phyloP scores from a whole-genome alignment of 2,329 filamentous ascomycete species.

The Aspergillus floridensis region DNA sequence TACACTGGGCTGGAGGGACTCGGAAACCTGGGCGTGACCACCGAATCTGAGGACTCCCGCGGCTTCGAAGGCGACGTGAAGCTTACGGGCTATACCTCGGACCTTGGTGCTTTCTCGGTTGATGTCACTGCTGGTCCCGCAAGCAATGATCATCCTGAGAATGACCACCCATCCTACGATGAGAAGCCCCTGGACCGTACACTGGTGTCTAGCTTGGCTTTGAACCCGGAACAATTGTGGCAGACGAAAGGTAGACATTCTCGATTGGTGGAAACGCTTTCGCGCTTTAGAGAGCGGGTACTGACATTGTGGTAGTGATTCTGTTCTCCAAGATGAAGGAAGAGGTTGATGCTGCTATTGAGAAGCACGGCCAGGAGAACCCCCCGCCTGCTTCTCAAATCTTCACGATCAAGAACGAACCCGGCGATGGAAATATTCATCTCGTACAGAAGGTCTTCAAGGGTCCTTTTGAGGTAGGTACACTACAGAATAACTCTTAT shows the following conservation, averaged over 20 bases:
- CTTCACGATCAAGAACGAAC: slow-evolving; percentile 70
- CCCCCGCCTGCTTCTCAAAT: slow-evolving; percentile 80
- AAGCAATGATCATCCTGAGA: slow-evolving; percentile 57
- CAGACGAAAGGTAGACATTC: slow-evolving; percentile 65
- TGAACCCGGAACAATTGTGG: slow-evolving; percentile 72
- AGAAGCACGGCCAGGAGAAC: slow-evolving; percentile 61
- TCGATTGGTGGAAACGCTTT: background rate
- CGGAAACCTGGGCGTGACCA: slow-evolving; percentile 62
- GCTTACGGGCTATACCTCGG: slow-evolving; percentile 66
- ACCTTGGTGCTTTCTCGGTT: slow-evolving; percentile 77
- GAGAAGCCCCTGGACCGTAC: slow-evolving; percentile 73
- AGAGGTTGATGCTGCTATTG: slow-evolving; percentile 59
- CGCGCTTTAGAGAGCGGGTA: background rate
- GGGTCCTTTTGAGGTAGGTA: slow-evolving; percentile 70
- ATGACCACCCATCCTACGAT: slow-evolving; percentile 62
- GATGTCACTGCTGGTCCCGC: slow-evolving; percentile 69
- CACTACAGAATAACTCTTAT: slow-evolving; percentile 3
- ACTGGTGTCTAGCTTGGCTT: slow-evolving; percentile 67
- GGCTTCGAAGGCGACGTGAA: slow-evolving; percentile 63
- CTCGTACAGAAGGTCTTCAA: slow-evolving; percentile 89
- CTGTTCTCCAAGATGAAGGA: slow-evolving; percentile 63
- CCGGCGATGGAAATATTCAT: slow-evolving; percentile 70
- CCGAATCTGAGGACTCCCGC: slow-evolving; percentile 48
- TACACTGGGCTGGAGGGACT: slow-evolving; percentile 78
- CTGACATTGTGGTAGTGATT: slow-evolving; percentile 42